Evolutionary conservation across 345 rosid species (phyloP).

Genomic region (Aquilaria sinensis): DNA sequence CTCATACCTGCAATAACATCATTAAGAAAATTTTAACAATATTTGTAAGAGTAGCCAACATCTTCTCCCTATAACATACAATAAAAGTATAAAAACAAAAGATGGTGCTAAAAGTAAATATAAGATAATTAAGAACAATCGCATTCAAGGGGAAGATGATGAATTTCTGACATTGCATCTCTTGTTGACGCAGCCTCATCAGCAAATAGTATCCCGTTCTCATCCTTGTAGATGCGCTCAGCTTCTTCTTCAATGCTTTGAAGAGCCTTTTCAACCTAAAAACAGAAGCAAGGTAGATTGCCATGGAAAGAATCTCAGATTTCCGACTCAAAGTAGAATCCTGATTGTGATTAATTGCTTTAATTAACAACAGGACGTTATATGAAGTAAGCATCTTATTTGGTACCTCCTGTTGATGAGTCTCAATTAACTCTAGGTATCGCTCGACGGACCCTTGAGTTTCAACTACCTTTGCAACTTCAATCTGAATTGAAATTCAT

Average conservation of each 20-base stretch:
- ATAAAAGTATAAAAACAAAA: too few relatives aligned
- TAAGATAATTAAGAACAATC: neutral
- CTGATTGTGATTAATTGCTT: neutral
- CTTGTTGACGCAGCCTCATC: slow-evolving; percentile 97
- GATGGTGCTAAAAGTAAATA: slow-evolving; percentile 5
- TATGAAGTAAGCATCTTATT: neutral
- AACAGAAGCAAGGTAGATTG: slow-evolving; percentile 1
- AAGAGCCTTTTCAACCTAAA: slow-evolving; percentile 86
- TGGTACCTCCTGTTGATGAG: slow-evolving; percentile 94
- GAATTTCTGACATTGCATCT: slow-evolving; percentile 85
- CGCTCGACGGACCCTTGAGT: slow-evolving; percentile 78
- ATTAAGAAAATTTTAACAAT: neutral
- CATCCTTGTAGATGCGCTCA: slow-evolving; percentile 87
- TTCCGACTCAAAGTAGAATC: neutral
- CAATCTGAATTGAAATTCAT: slow-evolving; percentile 48
- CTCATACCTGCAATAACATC: slow-evolving; percentile 62
- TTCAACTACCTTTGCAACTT: slow-evolving; percentile 98
- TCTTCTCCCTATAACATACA: too few relatives aligned
- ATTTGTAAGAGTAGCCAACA: too few relatives aligned
- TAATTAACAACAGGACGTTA: neutral
- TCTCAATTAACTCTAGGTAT: slow-evolving; percentile 88
- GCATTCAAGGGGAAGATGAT: neutral
- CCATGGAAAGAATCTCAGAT: neutral
- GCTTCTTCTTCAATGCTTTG: slow-evolving; percentile 92
- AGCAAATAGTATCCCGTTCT: slow-evolving; percentile 64